phyloP scores from a whole-genome alignment of 371 early-diverging fungal genomes.

The Mortierella sp. region DNA sequence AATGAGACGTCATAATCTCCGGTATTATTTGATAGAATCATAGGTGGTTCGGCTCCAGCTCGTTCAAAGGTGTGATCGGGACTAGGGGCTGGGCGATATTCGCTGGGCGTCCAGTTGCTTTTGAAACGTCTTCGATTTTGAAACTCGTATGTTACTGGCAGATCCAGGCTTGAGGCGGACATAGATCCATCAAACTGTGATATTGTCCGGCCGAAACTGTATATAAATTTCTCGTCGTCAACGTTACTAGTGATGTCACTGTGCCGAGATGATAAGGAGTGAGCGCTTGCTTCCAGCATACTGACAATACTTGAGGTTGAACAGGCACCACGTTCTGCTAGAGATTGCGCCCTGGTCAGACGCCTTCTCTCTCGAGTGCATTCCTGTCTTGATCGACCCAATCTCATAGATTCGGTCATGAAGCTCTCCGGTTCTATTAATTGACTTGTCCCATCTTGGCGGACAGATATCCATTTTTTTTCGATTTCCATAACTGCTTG shows the following conservation, averaged over 20 bases:
- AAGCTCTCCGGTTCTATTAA: background rate
- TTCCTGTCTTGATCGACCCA: background rate
- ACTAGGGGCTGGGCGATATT: too few species aligned
- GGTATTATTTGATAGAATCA: background rate
- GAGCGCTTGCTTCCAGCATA: background rate
- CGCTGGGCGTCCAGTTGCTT: too few species aligned
- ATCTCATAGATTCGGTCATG: background rate
- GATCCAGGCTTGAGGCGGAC: too few species aligned
- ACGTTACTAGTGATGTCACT: background rate
- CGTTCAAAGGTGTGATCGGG: too few species aligned
- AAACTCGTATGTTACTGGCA: too few species aligned
- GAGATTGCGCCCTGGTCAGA: background rate
- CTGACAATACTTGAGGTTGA: background rate
- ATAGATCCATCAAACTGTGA: too few species aligned
- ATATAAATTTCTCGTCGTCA: background rate
- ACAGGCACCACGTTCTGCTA: background rate
- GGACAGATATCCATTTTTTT: slow-evolving; percentile 1
- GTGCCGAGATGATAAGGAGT: background rate
- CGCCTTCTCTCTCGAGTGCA: background rate
- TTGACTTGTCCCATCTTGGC: background rate
- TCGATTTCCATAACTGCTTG: slow-evolving; percentile 15
- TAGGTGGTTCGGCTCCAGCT: too few species aligned
- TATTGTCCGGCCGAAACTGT: background rate
- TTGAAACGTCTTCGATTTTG: too few species aligned
- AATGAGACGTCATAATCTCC: background rate